Conservation (phyloP, 1,139 yeast genomes). For the Yamadazyma songkhlaensis region DNA sequence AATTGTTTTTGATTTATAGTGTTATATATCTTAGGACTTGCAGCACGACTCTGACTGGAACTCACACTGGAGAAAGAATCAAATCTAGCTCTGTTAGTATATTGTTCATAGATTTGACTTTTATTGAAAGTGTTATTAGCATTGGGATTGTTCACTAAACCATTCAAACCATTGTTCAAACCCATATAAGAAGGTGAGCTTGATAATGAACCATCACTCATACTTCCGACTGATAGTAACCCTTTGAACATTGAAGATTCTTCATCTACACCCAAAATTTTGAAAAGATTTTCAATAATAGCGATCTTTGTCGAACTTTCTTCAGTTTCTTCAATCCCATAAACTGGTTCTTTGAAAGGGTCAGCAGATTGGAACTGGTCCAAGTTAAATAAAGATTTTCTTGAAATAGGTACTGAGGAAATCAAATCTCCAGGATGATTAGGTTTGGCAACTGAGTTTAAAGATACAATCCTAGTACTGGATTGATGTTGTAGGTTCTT, state of each 20-base stretch:
- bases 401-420: constrained; percentile 76
- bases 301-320: constrained; percentile 70
- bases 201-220: constrained; percentile 18
- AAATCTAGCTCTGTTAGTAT: constrained; percentile 17
- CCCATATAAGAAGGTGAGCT: constrained; percentile 29
- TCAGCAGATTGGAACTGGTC: constrained; percentile 11
- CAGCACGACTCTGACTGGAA: constrained; percentile 13
- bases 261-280: constrained; percentile 64
- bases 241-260: constrained; percentile 13
- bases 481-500: constrained; percentile 6
- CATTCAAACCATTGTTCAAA: constrained; percentile 27
- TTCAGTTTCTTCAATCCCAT: constrained; percentile 69
- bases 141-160: constrained; percentile 19
- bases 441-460: constrained; percentile 56
- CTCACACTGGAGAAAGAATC: constrained; percentile 21
- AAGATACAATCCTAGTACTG: constrained; percentile 60
- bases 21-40: constrained; percentile 25
- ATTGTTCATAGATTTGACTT: constrained; percentile 19
- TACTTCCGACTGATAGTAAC: background rate
- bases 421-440: constrained; percentile 82
- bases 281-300: constrained; percentile 72
- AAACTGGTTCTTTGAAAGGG: constrained; percentile 14
- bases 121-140: constrained; percentile 12
- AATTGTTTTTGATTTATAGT: constrained; percentile 26
- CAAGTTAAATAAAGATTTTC: constrained; percentile 34